Evolutionary conservation across 805 yeast species (phyloP), one percentile per base, ranked within the genome.

Genomic region (Nakazawaea ambrosiae): DNA sequence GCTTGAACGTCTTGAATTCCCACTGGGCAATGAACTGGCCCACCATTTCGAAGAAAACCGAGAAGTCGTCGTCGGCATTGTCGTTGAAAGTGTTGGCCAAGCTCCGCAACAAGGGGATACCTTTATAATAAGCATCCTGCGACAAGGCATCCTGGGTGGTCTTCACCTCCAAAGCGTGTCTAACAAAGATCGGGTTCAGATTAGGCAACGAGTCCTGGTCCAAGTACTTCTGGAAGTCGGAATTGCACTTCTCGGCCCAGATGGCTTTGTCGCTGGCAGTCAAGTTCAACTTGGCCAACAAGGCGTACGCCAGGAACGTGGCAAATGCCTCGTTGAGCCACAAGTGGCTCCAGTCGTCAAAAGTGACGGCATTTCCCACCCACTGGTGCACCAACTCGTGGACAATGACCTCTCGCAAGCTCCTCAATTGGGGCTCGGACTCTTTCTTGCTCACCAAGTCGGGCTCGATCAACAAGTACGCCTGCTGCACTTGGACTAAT

Each of bases 261-360:
- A 57, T 48, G 9, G 46, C 34, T 4, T 48, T 35, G 27, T 62
- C 61, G 15, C 34, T 42, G 11, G 44, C 17, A 27, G 46, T 51
- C 16, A 52, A 20, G 31, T 30, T 33, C 24, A 44, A 31, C 5
- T 44, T 47, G 1, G 57, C 54, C 12, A 78, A 49, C 1, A 74
- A 48, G 35, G 63, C 62, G 46, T 69, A 68, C 1, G 88, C 84
- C 46, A 77, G 63, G 66, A 78, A 80, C 0, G 92, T 82, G 0
- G 94, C 92, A 58, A 83, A 79, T 2, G 84, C 62, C 58, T 84
- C 94, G 49, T 81, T 81, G 39, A 84, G 60, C 89, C 92, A 82
- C 27, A 83, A 58, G 49, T 71, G 66, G 35, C 68, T 70, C 81
- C 86, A 83, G 15, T 75, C 70, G 35, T 78, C 81, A 48, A 81